Percentiles rank a stretch among this genome's conserved stretches.
phyloP scores from a whole-genome alignment of 2,329 filamentous ascomycete species.

The Alternaria sp. region DNA sequence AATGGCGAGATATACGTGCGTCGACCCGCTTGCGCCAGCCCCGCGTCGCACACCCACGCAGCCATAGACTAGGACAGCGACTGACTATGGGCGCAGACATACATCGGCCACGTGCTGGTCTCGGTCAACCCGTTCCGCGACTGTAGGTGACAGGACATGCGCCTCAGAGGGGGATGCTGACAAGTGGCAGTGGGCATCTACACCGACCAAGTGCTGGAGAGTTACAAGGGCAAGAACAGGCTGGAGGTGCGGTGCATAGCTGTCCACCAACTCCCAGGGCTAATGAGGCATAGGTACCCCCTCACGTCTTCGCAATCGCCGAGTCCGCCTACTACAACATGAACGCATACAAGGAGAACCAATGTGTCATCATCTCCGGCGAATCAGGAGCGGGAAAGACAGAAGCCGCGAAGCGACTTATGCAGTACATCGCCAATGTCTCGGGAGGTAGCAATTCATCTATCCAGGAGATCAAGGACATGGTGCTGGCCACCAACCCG shows the following conservation, averaged over 20 bases:
- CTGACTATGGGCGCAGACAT: slow-evolving; percentile 66
- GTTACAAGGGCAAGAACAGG: slow-evolving; percentile 95
- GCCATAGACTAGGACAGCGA: slow-evolving; percentile 16
- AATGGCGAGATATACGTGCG: slow-evolving; percentile 91
- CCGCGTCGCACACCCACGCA: slow-evolving; percentile 22
- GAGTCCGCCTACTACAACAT: slow-evolving; percentile 99
- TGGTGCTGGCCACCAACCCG: slow-evolving; percentile 98
- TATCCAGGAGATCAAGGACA: slow-evolving; percentile 97
- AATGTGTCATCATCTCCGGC: slow-evolving; percentile 98
- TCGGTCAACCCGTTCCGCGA: slow-evolving; percentile 98
- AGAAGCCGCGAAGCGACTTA: slow-evolving; percentile 96
- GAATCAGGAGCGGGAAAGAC: slow-evolving; percentile 99
- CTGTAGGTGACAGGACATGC: slow-evolving; percentile 55
- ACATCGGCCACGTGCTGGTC: slow-evolving; percentile 98
- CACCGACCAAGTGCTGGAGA: slow-evolving; percentile 89
- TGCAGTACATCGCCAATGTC: slow-evolving; percentile 99
- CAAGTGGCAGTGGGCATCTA: slow-evolving; percentile 80
- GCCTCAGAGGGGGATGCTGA: slow-evolving; percentile 44
- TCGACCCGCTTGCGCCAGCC: slow-evolving; percentile 35
- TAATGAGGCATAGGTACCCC: slow-evolving; percentile 65
- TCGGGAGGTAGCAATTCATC: slow-evolving; percentile 84
- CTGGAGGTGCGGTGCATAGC: slow-evolving; percentile 64
- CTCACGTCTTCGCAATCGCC: slow-evolving; percentile 96
- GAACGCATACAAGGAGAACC: slow-evolving; percentile 99
- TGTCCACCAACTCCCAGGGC: not conserved